Evolutionary conservation across 1,284 basidiomycete species (phyloP).

Genomic region (Pyrrhoderma noxium): DNA sequence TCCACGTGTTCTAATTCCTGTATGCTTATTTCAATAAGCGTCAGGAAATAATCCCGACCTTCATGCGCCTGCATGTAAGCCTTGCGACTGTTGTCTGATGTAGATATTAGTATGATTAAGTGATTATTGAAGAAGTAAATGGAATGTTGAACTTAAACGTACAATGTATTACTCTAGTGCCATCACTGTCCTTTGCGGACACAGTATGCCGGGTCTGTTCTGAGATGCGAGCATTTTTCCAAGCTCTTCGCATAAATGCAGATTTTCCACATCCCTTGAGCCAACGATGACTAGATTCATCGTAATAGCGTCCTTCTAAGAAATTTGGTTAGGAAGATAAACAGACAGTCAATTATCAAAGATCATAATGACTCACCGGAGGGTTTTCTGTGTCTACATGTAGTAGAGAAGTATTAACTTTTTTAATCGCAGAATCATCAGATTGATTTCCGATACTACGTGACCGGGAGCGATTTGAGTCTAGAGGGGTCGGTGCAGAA

Average conservation of each 20-base stretch:
- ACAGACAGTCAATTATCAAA: not conserved
- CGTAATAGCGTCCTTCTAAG: constrained; percentile 11
- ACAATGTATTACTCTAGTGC: constrained; percentile 14
- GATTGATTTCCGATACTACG: constrained; percentile 13
- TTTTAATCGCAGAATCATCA: constrained; percentile 7
- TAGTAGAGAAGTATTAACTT: constrained; percentile 6
- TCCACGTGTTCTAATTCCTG: constrained; percentile 13
- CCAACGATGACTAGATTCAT: constrained; percentile 62
- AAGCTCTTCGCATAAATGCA: constrained; percentile 57
- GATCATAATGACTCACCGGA: constrained; percentile 4
- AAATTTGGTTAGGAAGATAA: not conserved
- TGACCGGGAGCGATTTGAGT: constrained; percentile 6
- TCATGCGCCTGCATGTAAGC: constrained; percentile 13
- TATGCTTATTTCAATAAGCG: constrained; percentile 11
- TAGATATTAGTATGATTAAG: not conserved
- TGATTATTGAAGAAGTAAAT: not conserved
- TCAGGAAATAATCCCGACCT: constrained; percentile 15
- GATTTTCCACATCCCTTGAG: constrained; percentile 66
- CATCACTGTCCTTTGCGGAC: constrained; percentile 1
- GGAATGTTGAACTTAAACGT: not conserved
- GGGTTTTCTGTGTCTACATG: constrained; percentile 10
- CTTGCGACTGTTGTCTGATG: constrained; percentile 9
- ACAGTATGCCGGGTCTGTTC: constrained; percentile 30
- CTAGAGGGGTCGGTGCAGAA: constrained; percentile 12
- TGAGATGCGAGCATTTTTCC: constrained; percentile 47